Percentiles rank a stretch among this genome's conserved stretches.
Conservation (phyloP, 2,329 filamentous ascomycete species). For the Truncatella angustata region DNA sequence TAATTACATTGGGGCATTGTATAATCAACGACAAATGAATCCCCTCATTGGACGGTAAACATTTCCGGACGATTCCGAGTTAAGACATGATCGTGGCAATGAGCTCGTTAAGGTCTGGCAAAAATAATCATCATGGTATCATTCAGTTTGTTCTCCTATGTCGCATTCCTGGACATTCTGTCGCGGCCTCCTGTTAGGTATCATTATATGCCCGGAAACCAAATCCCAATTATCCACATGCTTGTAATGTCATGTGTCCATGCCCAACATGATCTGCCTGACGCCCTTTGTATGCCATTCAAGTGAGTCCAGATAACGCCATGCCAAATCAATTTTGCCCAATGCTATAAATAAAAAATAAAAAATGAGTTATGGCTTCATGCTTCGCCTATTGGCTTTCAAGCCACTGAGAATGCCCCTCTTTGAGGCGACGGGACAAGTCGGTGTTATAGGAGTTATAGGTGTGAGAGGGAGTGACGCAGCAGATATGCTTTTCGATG, state of each 20-base stretch:
- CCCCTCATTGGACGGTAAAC: too few relatives aligned
- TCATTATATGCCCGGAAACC: conserved; percentile 6
- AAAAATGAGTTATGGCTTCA: conserved; percentile 28
- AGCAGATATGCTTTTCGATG: conserved; percentile 19
- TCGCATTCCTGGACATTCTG: neutral
- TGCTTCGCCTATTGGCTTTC: conserved; percentile 36
- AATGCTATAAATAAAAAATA: neutral
- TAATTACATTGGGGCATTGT: too few relatives aligned
- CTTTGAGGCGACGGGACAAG: too few relatives aligned
- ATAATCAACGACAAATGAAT: too few relatives aligned
- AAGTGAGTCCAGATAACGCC: neutral
- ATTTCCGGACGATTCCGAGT: too few relatives aligned
- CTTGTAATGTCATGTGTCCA: conserved; percentile 1
- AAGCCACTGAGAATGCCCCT: conserved; percentile 34
- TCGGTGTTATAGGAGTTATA: conserved; percentile 19
- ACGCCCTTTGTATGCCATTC: neutral
- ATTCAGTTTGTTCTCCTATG: conserved; percentile 3
- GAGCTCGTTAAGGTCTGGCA: too few relatives aligned
- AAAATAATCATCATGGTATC: conserved; percentile 9
- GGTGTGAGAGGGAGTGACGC: conserved; percentile 21
- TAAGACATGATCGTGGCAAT: too few relatives aligned
- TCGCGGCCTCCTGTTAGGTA: neutral
- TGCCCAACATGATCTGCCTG: neutral
- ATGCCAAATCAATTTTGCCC: neutral
- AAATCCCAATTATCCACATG: neutral